Conservation (phyloP, 2,329 filamentous ascomycete species). For the Dryadomyces quercus-mongolicae region DNA sequence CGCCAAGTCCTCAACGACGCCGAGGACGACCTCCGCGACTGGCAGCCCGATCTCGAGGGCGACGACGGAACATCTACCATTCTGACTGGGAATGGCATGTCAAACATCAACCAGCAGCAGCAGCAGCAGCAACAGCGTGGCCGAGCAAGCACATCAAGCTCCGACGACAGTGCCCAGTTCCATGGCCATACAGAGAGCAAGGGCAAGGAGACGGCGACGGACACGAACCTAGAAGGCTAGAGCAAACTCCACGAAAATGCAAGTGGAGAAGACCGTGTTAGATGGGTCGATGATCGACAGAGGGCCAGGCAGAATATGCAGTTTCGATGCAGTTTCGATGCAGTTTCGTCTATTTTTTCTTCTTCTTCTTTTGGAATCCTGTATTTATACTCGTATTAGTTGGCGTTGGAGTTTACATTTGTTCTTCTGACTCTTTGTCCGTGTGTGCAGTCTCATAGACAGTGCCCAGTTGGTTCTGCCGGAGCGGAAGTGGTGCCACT, state of each 20-base stretch:
- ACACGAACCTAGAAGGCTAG: neutral
- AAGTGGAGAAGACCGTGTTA: neutral
- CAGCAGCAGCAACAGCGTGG: too few relatives aligned
- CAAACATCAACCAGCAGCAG: neutral
- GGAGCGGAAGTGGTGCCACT: neutral
- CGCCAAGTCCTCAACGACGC: constrained; percentile 85
- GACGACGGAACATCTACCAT: constrained; percentile 7
- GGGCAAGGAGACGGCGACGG: neutral
- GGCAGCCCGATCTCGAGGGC: constrained; percentile 39
- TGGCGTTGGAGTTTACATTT: too few relatives aligned
- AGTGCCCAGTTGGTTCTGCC: neutral
- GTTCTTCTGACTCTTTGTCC: neutral
- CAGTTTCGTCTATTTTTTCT: too few relatives aligned
- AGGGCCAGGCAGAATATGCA: too few relatives aligned
- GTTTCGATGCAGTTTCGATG: too few relatives aligned
- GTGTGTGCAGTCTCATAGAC: neutral
- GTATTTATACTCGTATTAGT: too few relatives aligned
- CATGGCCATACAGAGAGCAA: neutral
- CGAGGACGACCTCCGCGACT: constrained; percentile 74
- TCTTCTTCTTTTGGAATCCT: too few relatives aligned
- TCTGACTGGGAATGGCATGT: neutral
- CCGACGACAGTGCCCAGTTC: neutral
- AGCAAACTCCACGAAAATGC: too few relatives aligned
- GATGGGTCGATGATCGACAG: too few relatives aligned
- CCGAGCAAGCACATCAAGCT: neutral